These are phyloP conservation scores for Aspergillus tubingensis DNA, from an alignment of 2,329 filamentous ascomycete species.

Conservation along the genomic window DNA sequence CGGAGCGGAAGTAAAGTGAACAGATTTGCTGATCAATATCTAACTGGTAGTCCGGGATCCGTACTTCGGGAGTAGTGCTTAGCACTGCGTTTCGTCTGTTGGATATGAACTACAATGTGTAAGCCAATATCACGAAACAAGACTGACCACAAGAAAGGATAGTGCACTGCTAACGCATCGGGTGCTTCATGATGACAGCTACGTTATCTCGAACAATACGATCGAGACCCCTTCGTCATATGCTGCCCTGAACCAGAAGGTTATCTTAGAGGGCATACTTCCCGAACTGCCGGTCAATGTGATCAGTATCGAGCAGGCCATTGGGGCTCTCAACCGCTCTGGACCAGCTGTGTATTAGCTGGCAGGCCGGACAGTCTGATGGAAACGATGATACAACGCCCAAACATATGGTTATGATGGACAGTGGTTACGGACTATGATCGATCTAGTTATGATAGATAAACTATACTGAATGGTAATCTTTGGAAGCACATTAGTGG, in stretches of 20 bases:
- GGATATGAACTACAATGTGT: constrained; percentile 11
- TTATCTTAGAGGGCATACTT: constrained; percentile 1
- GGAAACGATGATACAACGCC: background rate
- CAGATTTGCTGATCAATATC: background rate
- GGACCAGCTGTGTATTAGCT: constrained; percentile 3
- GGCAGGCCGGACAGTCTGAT: background rate
- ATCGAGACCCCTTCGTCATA: background rate
- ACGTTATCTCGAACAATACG: constrained; percentile 3
- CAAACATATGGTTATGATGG: background rate
- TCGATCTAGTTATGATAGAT: too few relatives aligned
- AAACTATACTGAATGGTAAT: too few relatives aligned
- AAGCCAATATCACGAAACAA: background rate
- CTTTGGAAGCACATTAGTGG: too few relatives aligned
- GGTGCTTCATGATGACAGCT: background rate
- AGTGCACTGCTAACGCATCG: background rate
- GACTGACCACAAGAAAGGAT: too few relatives aligned
- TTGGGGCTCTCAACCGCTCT: background rate
- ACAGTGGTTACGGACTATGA: background rate
- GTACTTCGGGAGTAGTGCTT: constrained; percentile 11
- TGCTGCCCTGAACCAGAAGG: background rate
- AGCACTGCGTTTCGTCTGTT: constrained; percentile 10
- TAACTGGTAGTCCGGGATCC: background rate
- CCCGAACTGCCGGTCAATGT: background rate
- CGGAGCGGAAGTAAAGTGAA: background rate
- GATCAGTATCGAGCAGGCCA: constrained; percentile 3